A percentile compares a stretch with the other conserved stretches of the same genome.
These are phyloP conservation scores for Stagonosporopsis cucurbitacearum DNA, from an alignment of 2,329 filamentous ascomycete species.

Conservation along the genomic window DNA sequence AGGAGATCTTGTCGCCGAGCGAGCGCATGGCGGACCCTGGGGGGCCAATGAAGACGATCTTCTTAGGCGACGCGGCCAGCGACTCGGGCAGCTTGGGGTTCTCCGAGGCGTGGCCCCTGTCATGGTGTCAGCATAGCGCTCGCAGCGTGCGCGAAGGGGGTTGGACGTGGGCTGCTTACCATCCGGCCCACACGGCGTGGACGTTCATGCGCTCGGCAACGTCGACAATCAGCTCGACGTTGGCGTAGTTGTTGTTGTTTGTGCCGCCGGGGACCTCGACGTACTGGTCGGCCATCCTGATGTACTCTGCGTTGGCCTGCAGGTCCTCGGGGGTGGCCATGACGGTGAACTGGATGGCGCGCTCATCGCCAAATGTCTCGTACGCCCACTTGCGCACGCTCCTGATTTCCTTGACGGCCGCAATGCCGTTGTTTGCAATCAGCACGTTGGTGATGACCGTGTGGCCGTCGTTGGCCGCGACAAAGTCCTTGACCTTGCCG, in stretches of 20 bases:
- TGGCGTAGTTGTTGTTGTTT: conserved; percentile 99
- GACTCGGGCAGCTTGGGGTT: conserved; percentile 98
- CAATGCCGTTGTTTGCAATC: conserved; percentile 99
- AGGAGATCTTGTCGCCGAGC: conserved; percentile 98
- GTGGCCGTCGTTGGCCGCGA: conserved; percentile 86
- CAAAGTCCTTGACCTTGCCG: conserved; percentile 95
- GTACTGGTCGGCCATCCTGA: conserved; percentile 99
- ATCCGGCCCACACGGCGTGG: conserved; percentile 98
- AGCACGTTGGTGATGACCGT: conserved; percentile 98
- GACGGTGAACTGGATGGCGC: conserved; percentile 98
- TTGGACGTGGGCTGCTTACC: conserved; percentile 65
- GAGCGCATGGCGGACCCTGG: conserved; percentile 99
- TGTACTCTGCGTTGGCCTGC: conserved; percentile 97
- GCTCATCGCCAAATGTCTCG: conserved; percentile 98
- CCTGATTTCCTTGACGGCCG: conserved; percentile 98
- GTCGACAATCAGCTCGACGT: conserved; percentile 98
- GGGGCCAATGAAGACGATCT: conserved; percentile 98
- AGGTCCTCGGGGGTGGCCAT: conserved; percentile 99
- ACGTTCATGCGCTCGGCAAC: conserved; percentile 98
- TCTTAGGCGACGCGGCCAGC: conserved; percentile 92
- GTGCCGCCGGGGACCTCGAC: conserved; percentile 98
- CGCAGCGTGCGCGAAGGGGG: no score
- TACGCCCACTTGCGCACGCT: conserved; percentile 99
- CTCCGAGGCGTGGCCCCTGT: conserved; percentile 87
- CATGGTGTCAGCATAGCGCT: conserved; percentile 23